phyloP scores from a whole-genome alignment of 768 basidiomycete species.

The Mycena amicta region DNA sequence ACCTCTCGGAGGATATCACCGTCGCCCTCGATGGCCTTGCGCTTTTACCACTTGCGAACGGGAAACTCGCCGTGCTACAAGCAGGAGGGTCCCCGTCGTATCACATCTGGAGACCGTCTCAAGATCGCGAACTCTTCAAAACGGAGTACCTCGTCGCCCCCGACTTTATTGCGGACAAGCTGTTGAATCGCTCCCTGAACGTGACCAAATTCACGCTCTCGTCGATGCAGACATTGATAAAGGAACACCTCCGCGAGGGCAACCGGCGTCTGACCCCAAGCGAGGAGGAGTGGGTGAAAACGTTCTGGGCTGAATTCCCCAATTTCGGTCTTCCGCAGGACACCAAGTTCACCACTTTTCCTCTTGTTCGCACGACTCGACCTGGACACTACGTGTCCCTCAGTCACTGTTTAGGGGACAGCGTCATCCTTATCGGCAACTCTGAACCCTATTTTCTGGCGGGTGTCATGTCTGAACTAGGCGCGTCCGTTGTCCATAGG shows the following conservation, averaged over 20 bases:
- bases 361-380: conserved; percentile 36
- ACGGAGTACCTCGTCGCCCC: conserved; percentile 30
- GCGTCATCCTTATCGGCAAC: conserved; percentile 28
- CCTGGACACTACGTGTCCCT: conserved; percentile 35
- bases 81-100: conserved; percentile 17
- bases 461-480: conserved; percentile 24
- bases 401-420: conserved; percentile 27
- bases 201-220: conserved; percentile 21
- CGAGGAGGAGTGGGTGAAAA: conserved; percentile 30
- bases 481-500: conserved; percentile 26
- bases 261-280: conserved; percentile 4
- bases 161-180: conserved; percentile 22
- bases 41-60: conserved; percentile 41
- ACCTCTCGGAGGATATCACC: conserved; percentile 23
- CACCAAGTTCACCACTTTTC: conserved; percentile 27
- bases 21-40: conserved; percentile 31
- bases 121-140: conserved; percentile 25
- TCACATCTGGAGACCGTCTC: conserved; percentile 31
- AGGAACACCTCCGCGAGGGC: conserved; percentile 15
- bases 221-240: conserved; percentile 22
- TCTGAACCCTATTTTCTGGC: conserved; percentile 19
- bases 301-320: conserved; percentile 36
- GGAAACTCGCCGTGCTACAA: conserved; percentile 30
- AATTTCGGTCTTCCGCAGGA: conserved; percentile 16
- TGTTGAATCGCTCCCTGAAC: conserved; percentile 30